phyloP scores from a whole-genome alignment of 129 eudicot species.

The Chrysanthemum lavandulifolium region DNA sequence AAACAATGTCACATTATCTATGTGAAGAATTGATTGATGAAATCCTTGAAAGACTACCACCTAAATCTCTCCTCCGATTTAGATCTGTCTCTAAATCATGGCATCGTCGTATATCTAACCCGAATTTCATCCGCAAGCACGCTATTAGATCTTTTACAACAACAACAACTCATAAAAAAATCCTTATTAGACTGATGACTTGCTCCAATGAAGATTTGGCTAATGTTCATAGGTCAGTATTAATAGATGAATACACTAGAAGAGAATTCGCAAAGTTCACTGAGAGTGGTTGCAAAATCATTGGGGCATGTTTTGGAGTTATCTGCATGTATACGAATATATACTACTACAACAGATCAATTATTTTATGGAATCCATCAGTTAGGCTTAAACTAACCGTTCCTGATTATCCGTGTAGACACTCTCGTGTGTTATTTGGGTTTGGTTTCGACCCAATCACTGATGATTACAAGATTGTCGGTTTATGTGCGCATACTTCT shows the following conservation, averaged over 20 bases:
- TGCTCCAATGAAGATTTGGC: neutral
- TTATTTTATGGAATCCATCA: constrained; percentile 4
- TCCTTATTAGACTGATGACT: neutral
- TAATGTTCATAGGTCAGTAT: too few species aligned
- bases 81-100: constrained; percentile 3
- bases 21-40: neutral
- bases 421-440: neutral
- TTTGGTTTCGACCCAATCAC: too few species aligned
- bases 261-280: neutral
- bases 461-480: too few species aligned
- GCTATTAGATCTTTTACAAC: neutral
- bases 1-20: neutral
- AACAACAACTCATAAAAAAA: neutral
- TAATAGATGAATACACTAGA: neutral
- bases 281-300: neutral
- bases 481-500: too few species aligned
- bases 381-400: neutral
- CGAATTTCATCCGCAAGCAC: neutral
- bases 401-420: too few species aligned
- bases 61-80: neutral
- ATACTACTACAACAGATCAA: neutral
- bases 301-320: neutral
- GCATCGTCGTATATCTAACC: neutral
- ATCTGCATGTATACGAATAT: neutral
- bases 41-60: neutral